A percentile compares a stretch with the other conserved stretches of the same genome.
These are phyloP conservation scores for Haematococcus lacustris DNA, from an alignment of 139 green algal species.

Conservation along the genomic window DNA sequence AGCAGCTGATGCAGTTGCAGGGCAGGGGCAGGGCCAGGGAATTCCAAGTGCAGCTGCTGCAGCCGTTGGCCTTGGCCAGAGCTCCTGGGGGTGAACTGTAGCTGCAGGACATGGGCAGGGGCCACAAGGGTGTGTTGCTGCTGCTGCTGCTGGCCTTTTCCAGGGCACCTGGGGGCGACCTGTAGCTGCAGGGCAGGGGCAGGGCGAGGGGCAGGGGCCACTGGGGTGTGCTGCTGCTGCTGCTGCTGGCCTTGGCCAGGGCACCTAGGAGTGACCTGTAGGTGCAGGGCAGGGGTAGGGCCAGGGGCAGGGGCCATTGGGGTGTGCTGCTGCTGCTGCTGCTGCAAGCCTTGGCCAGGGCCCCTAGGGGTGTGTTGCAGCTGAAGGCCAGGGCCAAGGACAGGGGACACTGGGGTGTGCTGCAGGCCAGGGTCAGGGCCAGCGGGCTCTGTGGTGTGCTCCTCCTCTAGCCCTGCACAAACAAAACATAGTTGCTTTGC, in stretches of 20 bases:
- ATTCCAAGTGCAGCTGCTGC: neutral
- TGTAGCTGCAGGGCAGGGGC: constrained; percentile 1
- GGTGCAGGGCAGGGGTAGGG: neutral
- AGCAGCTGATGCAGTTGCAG: neutral
- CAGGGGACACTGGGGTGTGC: constrained; percentile 26
- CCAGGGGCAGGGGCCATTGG: too few relatives aligned
- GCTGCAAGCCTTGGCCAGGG: neutral
- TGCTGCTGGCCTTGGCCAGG: neutral
- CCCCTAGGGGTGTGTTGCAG: too few relatives aligned
- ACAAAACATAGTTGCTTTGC: too few relatives aligned
- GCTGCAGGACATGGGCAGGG: too few relatives aligned
- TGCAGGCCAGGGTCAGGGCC: constrained; percentile 18
- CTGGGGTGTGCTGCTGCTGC: too few relatives aligned
- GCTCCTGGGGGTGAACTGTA: too few relatives aligned
- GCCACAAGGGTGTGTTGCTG: constrained; percentile 33
- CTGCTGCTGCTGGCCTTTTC: constrained; percentile 34
- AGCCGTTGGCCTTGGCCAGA: constrained; percentile 3
- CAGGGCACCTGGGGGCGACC: constrained; percentile 4
- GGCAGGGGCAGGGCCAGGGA: neutral
- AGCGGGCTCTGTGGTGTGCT: too few relatives aligned
- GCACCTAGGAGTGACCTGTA: neutral
- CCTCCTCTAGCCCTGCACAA: constrained; percentile 2
- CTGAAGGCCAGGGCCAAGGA: too few relatives aligned
- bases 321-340: constrained; percentile 27
- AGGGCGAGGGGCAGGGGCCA: neutral